Base-by-base conservation (phyloP, 495 filamentous ascomycete genomes). In the Trichoderma reesei region DNA sequence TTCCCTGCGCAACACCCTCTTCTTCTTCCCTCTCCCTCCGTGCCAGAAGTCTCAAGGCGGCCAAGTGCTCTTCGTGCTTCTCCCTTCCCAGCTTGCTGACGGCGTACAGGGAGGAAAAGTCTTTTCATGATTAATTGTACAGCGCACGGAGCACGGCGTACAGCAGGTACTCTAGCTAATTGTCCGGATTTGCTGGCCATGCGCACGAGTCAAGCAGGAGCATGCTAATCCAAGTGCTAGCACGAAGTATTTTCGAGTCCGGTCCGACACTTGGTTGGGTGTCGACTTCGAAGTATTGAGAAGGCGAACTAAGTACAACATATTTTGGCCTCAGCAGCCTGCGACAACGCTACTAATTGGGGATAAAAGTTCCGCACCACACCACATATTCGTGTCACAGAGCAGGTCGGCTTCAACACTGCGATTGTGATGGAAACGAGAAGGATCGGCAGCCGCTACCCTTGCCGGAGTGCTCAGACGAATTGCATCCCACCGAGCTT, bases 201-300 rank as follows among this genome's bases (percentile, higher is more conserved):
- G 51, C 51, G 51, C 51, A 34, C 51, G 51, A 56, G 51, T 56
- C 51, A 56, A 56, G 51, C 51, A 56, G 26, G 51, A 56, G 26
- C 31, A 34, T 56, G 31, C 51, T 56, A 56, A 48, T 7, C 16
- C 10, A n/a, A 56, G 51, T 33, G 34, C 51, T 56, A 56, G 8
- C n/a, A 31, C 46, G 3, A n/a, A 26, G 46, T 51, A 44, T 11
- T 48, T 48, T 48, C n/a, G 44, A 48, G n/a, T 48, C 44, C 44
- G 44, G 44, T 48, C 44, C 44, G 44, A 48, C 20, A 48, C 44
- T 48, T n/a, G 44, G 16, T 48, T 14, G 44, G 44, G 20, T 48
- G n/a, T 48, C 44, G 14, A 18, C 44, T 18, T 48, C 44, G 44
- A n/a, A 48, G 44, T 18, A 48, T 48, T 48, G 44, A 48, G 20